Base-by-base conservation (phyloP, 1,284 basidiomycete genomes). In the Sparassis latifolia region DNA sequence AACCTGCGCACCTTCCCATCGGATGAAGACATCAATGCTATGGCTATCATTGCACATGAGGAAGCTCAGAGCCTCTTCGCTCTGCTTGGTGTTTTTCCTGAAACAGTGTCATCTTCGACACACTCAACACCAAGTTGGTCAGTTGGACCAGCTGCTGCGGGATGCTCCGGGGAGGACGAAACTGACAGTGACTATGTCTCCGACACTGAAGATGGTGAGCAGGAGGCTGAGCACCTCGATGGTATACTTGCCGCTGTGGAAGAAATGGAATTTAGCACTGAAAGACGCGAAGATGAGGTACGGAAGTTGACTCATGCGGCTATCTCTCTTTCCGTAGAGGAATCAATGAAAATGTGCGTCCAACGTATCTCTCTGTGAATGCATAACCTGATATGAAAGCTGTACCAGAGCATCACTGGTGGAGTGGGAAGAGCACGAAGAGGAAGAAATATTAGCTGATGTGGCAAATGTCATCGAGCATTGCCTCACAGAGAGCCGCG, bases 11-110 rank as follows among this genome's bases (percentile, higher is more conserved):
- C 43, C 2, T 59, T 50, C 37, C 53, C 55, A 1, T 20, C 44
- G 2, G 54, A 55, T 29, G 35, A 4, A 5, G 53, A 54, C 7
- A 54, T 58, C 31, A 10, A 33, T 4, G 10, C 3, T 3, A 48
- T 47, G 5, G 44, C 53, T 0, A 6, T 38, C 3, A 44, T 41
- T n/a, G 58, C 58, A 0, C 52, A 48, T 45, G 45, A 51, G 6
- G 58, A 61, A n/a, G 50, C 53, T 12, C 44, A 48, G 5, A 48
- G 40, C 7, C 44, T 58, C 20, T 33, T 53, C 12, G 27, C 28
- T 1, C 35, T 55, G 0, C 37, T 56, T 7, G 57, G 55, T 2
- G 31, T 58, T 10, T 32, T n/a, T 7, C 49, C 57, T 5, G 10
- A 20, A 20, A 20, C 20, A 20, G 20, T 20, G 33, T 4, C 35